These are phyloP conservation scores for Alternaria solani DNA, from an alignment of 2,329 filamentous ascomycete genomes.

Conservation along the genomic window DNA sequence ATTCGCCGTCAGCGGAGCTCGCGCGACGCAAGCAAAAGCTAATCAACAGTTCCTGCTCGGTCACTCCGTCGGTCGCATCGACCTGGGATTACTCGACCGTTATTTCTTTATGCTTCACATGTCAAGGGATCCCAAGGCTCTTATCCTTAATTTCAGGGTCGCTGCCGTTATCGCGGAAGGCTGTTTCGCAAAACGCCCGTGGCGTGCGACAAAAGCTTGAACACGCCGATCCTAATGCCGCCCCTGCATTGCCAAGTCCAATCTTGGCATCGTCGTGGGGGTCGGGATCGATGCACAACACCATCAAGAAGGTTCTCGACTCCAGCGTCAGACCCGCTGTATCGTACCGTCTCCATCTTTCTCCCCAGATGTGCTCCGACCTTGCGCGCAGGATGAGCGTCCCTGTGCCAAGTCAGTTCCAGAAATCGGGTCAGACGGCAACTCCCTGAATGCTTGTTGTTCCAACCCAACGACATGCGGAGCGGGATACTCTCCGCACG, in stretches of 20 bases:
- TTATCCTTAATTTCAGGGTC: constrained; percentile 19
- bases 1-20: background rate
- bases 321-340: constrained; percentile 18
- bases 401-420: constrained; percentile 9
- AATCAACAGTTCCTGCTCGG: background rate
- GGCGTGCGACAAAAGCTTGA: constrained; percentile 18
- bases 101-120: background rate
- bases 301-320: constrained; percentile 9
- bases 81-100: background rate
- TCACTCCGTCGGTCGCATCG: background rate
- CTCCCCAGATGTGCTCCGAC: constrained; percentile 14
- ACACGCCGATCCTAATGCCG: constrained; percentile 22
- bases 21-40: background rate
- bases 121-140: background rate
- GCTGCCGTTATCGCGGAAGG: constrained; percentile 17
- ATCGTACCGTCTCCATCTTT: constrained; percentile 20
- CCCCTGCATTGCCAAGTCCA: constrained; percentile 20
- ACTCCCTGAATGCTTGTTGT: background rate
- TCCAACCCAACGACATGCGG: background rate
- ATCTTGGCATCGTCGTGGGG: constrained; percentile 21
- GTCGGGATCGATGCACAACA: constrained; percentile 9
- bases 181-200: constrained; percentile 15
- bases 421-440: constrained; percentile 3
- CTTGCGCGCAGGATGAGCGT: constrained; percentile 2
- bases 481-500: constrained; percentile 7